Percentiles rank a stretch among this genome's conserved stretches.
phyloP scores from a whole-genome alignment of 495 filamentous ascomycete species.

The Talaromyces stipitatus region DNA sequence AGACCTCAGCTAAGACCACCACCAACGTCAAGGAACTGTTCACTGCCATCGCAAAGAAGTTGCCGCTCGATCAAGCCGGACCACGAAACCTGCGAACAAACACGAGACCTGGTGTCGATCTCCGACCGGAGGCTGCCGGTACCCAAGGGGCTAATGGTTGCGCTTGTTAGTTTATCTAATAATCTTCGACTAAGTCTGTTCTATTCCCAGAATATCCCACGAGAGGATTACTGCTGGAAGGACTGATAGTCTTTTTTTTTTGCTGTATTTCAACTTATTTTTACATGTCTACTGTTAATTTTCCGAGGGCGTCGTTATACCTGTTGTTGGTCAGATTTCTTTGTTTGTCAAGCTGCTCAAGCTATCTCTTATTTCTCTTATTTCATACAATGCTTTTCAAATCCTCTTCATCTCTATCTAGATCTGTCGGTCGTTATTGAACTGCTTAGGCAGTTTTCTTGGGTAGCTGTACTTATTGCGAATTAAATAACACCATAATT shows the following conservation, averaged over 20 bases:
- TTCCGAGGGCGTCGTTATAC: slow-evolving; percentile 4
- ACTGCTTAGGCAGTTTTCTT: neutral
- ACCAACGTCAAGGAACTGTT: slow-evolving; percentile 95
- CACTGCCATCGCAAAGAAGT: slow-evolving; percentile 95
- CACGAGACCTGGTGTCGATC: slow-evolving; percentile 70
- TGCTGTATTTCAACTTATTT: slow-evolving; percentile 6
- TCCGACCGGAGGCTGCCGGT: slow-evolving; percentile 67
- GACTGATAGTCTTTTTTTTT: too few species aligned
- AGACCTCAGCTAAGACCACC: slow-evolving; percentile 93
- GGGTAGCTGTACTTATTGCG: neutral
- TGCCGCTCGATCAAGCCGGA: slow-evolving; percentile 90
- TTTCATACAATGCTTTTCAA: neutral
- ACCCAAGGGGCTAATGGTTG: slow-evolving; percentile 69
- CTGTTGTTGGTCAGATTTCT: slow-evolving; percentile 5
- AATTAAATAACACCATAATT: neutral
- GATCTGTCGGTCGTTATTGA: neutral
- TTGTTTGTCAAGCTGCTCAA: slow-evolving; percentile 6
- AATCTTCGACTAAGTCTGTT: neutral
- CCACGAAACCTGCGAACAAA: slow-evolving; percentile 72
- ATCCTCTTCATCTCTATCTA: neutral
- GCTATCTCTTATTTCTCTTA: slow-evolving; percentile 1
- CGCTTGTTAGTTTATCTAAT: slow-evolving; percentile 51
- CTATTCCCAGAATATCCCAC: neutral
- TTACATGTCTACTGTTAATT: slow-evolving; percentile 1
- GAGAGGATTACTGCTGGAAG: too few species aligned